Conservation (phyloP, 495 filamentous ascomycete genomes). For the Apodospora peruviana region DNA sequence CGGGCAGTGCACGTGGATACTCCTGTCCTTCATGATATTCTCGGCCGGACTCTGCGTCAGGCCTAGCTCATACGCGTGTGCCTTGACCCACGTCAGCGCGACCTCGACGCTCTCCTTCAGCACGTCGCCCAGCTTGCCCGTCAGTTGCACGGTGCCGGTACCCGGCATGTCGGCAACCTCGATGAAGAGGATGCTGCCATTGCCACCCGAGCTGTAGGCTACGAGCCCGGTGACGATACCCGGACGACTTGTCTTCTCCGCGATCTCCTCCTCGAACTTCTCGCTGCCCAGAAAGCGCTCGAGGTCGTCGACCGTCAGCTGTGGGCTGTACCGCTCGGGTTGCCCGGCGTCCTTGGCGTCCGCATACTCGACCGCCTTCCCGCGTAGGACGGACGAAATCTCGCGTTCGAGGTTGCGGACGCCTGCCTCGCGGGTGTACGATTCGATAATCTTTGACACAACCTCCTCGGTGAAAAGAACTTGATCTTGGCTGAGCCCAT, state of each 20-base stretch:
- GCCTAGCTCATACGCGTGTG: constrained; percentile 87
- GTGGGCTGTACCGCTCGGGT: constrained; percentile 64
- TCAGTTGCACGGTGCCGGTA: constrained; percentile 87
- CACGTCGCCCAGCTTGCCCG: constrained; percentile 95
- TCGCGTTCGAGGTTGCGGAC: constrained; percentile 96
- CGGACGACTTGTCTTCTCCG: constrained; percentile 78
- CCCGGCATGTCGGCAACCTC: constrained; percentile 98
- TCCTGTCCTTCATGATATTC: constrained; percentile 93
- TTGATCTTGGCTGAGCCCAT: constrained; percentile 71
- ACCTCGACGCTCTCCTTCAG: constrained; percentile 97
- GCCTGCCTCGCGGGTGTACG: constrained; percentile 96
- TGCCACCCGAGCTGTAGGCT: constrained; percentile 88
- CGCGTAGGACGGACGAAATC: constrained; percentile 87
- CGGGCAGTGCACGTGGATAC: constrained; percentile 94
- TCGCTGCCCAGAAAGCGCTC: constrained; percentile 91
- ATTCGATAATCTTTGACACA: constrained; percentile 87
- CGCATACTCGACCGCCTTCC: constrained; percentile 91
- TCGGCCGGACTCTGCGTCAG: constrained; percentile 73
- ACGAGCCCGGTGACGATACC: constrained; percentile 96
- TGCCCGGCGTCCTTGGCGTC: constrained; percentile 78
- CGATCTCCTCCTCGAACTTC: constrained; percentile 91
- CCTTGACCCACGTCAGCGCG: constrained; percentile 91
- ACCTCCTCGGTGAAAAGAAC: constrained; percentile 74
- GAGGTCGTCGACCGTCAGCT: constrained; percentile 69
- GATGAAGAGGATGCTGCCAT: constrained; percentile 96